Percentiles rank a stretch among this genome's conserved stretches.
phyloP scores from a whole-genome alignment of 2,329 filamentous ascomycete genomes.

The Reticulascus tulasneorum region DNA sequence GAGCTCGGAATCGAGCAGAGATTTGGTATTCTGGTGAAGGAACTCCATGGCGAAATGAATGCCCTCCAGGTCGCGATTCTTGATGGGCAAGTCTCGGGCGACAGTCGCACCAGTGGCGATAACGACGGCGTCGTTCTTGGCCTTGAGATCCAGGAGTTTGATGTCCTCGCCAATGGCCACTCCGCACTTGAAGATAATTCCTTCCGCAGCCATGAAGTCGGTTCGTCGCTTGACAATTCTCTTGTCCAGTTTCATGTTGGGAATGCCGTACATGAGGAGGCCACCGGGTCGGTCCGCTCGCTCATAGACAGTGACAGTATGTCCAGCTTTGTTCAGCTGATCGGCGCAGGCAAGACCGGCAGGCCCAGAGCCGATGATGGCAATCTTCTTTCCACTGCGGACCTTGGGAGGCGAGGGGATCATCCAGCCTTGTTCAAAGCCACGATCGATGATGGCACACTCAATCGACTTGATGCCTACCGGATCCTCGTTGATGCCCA shows the following conservation, averaged over 20 bases:
- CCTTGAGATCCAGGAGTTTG: conserved; percentile 65
- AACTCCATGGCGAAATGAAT: conserved; percentile 98
- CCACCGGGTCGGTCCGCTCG: conserved; percentile 86
- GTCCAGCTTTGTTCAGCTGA: conserved; percentile 90
- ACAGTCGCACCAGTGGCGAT: conserved; percentile 92
- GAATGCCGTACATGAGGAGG: conserved; percentile 96
- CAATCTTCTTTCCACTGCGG: conserved; percentile 83
- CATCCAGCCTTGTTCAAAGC: conserved; percentile 99
- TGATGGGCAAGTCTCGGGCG: conserved; percentile 86
- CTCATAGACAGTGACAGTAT: conserved; percentile 87
- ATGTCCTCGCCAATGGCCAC: conserved; percentile 74
- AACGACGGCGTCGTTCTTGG: conserved; percentile 75
- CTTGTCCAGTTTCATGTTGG: conserved; percentile 99
- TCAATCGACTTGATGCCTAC: conserved; percentile 99
- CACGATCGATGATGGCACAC: conserved; percentile 95
- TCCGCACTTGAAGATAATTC: conserved; percentile 75
- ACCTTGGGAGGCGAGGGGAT: conserved; percentile 71
- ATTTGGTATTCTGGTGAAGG: conserved; percentile 96
- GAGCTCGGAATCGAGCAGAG: conserved; percentile 86
- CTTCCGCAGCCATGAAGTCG: conserved; percentile 90
- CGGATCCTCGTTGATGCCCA: conserved; percentile 94
- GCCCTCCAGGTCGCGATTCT: conserved; percentile 80
- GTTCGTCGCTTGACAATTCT: conserved; percentile 92
- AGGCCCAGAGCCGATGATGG: conserved; percentile 87
- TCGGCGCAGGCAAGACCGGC: conserved; percentile 87